These are phyloP conservation scores for Nannochloropsis oceanica DNA, from an alignment of 108 stramenopile species.

Conservation along the genomic window DNA sequence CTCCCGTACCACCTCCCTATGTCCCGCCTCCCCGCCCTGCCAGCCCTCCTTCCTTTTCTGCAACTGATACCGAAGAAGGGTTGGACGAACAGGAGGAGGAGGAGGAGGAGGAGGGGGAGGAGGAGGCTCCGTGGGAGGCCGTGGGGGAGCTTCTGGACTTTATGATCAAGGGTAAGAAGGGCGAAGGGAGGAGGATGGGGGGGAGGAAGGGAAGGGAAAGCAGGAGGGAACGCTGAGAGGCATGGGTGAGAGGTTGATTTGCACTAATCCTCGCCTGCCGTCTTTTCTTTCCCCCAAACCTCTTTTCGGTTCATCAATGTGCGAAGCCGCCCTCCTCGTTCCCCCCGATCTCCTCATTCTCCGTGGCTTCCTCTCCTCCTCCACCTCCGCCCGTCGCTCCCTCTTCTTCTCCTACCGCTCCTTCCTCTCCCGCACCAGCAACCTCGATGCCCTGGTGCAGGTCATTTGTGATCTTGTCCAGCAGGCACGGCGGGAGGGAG, in stretches of 20 bases:
- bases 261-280: not conserved
- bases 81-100: not conserved
- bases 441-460: not conserved
- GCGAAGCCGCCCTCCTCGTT: not conserved
- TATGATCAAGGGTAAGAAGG: not conserved
- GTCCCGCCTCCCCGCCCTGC: not conserved
- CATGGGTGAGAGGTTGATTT: not conserved
- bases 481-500: not conserved
- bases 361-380: not conserved
- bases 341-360: not conserved
- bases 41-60: not conserved
- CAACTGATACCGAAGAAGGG: not conserved
- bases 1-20: not conserved
- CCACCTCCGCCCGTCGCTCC: not conserved
- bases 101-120: not conserved
- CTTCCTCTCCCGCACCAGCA: not conserved
- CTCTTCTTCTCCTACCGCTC: not conserved
- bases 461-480: not conserved
- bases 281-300: not conserved
- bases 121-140: not conserved
- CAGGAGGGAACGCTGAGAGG: not conserved
- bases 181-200: no score
- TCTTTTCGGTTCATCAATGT: not conserved
- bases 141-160: not conserved
- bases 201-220: not conserved